Base-by-base conservation (phyloP, 805 yeast genomes). In the Cyberlindnera japonica region DNA sequence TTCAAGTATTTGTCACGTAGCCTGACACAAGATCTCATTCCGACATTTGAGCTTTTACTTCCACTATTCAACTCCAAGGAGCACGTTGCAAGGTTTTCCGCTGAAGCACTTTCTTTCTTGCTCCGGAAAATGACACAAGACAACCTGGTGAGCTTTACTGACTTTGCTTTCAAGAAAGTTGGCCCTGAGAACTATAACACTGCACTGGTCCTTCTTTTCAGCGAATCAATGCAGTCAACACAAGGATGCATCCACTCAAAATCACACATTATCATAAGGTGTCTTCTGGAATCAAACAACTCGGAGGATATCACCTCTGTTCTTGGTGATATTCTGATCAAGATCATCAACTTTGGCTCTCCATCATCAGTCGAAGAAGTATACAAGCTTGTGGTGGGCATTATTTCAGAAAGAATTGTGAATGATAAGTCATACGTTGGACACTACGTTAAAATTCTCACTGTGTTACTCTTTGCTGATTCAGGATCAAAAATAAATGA, bases 71-170 rank as follows among this genome's bases (percentile, higher is more conserved):
- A 75, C 25, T 63, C 78, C 41, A 83, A 81, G 50, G 77, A 77
- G 20, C 79, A 83, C 48, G 71, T 90, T 25, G 71, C 86, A 1
- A 72, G 95, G 46, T 93, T 91, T 54, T 80, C 95, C 16, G 89
- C 96, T 0, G 97, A 91, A 61, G 93, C 96, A 0, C 61, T 91
- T 33, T 85, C 97, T 0, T 93, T 84, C 53, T 66, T 91, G 41
- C 67, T 91, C 9, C 77, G 93, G 56, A 86, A 86, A 59, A 71
- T 85, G 46, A 68, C 70, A 18, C 58, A 68, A 0, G 69, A 69
- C 1, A 63, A 73, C 6, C 62, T 89, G 35, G 52, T 57, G 1
- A 41, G 49, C 0, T 73, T 85, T 33, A 65, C 84, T 8, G 53
- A 63, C 3, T 67, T 57, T 45, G 58, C 74, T 3, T 67, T 76